Conservation (phyloP, 768 basidiomycete genomes). For the Kwoniella dejecticola region DNA sequence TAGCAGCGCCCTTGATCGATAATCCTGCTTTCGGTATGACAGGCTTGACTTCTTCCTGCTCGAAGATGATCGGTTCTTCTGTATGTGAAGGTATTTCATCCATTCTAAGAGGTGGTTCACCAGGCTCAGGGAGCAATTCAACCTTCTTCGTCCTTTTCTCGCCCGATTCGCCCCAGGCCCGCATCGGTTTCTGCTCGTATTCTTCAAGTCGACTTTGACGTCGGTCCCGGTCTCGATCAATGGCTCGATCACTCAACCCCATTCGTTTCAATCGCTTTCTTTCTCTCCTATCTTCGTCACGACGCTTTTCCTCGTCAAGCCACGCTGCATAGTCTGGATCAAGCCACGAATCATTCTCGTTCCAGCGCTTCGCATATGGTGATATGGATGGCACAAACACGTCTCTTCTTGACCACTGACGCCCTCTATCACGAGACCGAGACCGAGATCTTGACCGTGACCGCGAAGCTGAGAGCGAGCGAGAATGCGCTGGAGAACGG, state of each 20-base stretch:
- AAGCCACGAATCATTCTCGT: conserved; percentile 42
- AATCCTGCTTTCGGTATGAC: conserved; percentile 2
- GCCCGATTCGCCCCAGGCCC: conserved; percentile 10
- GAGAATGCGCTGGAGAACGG: no score
- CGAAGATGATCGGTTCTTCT: neutral
- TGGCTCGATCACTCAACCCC: neutral
- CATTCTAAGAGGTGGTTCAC: conserved; percentile 20
- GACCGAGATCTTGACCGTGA: conserved; percentile 25
- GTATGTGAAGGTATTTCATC: conserved; percentile 2
- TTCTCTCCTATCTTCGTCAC: conserved; percentile 27
- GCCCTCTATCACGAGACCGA: conserved; percentile 8
- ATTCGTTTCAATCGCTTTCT: conserved; percentile 15
- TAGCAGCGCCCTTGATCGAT: conserved; percentile 32
- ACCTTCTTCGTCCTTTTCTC: conserved; percentile 8
- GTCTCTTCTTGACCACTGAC: conserved; percentile 36
- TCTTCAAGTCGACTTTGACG: neutral
- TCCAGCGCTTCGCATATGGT: conserved; percentile 30
- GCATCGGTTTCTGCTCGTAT: conserved; percentile 3
- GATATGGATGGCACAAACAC: conserved; percentile 36
- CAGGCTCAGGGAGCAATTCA: conserved; percentile 34
- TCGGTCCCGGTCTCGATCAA: neutral
- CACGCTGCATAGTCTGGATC: conserved; percentile 43
- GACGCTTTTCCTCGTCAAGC: conserved; percentile 32
- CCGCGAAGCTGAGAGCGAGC: neutral
- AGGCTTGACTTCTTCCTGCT: neutral